A percentile compares a stretch with the other conserved stretches of the same genome.
phyloP scores from a whole-genome alignment of 2,329 filamentous ascomycete species.

The Monilinia laxa region DNA sequence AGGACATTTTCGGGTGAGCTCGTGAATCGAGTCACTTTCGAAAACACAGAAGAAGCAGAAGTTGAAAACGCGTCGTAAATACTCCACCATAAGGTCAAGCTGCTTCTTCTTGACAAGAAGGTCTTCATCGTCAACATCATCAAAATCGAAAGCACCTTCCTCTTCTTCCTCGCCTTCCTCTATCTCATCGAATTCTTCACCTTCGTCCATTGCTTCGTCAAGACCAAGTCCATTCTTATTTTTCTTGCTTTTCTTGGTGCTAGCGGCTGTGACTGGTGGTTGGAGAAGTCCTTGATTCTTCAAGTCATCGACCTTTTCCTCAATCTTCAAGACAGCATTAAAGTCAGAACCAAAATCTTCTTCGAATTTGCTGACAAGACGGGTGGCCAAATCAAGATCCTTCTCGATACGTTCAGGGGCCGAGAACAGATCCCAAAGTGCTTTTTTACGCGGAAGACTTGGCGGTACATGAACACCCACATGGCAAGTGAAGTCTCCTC shows the following conservation, averaged over 20 bases:
- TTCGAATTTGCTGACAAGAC: conserved; percentile 82
- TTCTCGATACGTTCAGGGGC: conserved; percentile 90
- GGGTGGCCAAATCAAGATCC: conserved; percentile 78
- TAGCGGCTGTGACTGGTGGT: conserved; percentile 55
- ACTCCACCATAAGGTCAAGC: conserved; percentile 92
- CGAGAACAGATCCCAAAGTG: conserved; percentile 94
- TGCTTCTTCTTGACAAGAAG: conserved; percentile 93
- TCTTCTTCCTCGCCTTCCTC: conserved; percentile 79
- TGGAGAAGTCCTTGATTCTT: conserved; percentile 75
- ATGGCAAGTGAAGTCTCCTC: conserved; percentile 95
- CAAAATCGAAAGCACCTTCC: conserved; percentile 61
- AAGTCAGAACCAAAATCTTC: conserved; percentile 74
- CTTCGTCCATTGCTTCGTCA: conserved; percentile 61
- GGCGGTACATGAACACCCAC: conserved; percentile 94
- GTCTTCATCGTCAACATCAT: conserved; percentile 88
- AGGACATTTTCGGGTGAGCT: conserved; percentile 91
- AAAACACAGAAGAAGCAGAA: conserved; percentile 99
- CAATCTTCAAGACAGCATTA: conserved; percentile 76
- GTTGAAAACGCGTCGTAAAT: conserved; percentile 92
- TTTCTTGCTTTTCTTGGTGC: conserved; percentile 62
- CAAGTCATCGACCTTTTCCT: conserved; percentile 82
- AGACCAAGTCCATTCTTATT: conserved; percentile 55
- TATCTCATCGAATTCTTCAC: conserved; percentile 67
- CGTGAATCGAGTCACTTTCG: conserved; percentile 94
- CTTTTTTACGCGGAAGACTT: conserved; percentile 84